Evolutionary conservation across 1,284 basidiomycete species (phyloP).

Genomic region (Trichosporon asahii): DNA sequence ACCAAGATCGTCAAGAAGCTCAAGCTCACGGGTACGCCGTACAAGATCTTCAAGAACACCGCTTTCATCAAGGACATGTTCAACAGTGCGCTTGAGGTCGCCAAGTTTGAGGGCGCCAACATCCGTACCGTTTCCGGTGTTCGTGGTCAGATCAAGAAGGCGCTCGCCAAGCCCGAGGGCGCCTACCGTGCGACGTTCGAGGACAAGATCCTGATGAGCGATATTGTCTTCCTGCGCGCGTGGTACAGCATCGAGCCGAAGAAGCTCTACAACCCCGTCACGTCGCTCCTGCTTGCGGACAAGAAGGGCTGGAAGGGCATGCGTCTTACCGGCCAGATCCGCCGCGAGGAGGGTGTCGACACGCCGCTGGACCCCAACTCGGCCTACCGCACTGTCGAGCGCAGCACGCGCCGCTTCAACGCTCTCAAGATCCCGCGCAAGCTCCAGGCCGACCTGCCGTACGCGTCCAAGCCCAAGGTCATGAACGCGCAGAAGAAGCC

Average conservation of each 20-base stretch:
- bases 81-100: conserved; percentile 83
- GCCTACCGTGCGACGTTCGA: conserved; percentile 95
- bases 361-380: conserved; percentile 82
- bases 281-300: conserved; percentile 76
- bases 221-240: conserved; percentile 90
- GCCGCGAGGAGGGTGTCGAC: conserved; percentile 75
- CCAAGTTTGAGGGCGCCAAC: conserved; percentile 97
- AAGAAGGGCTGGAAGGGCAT: conserved; percentile 83
- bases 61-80: conserved; percentile 99
- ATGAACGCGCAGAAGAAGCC: conserved; percentile 68
- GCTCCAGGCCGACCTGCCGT: conserved; percentile 84
- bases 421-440: conserved; percentile 83
- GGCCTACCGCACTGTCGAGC: conserved; percentile 75
- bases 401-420: conserved; percentile 83
- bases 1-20: conserved; percentile 98
- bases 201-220: conserved; percentile 94
- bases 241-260: conserved; percentile 96
- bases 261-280: conserved; percentile 95
- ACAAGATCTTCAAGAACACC: conserved; percentile 99
- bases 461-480: conserved; percentile 84
- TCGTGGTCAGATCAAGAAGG: conserved; percentile 94
- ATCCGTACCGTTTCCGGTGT: conserved; percentile 94
- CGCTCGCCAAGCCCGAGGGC: conserved; percentile 87
- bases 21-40: conserved; percentile 90
- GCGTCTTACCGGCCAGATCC: conserved; percentile 90